These are phyloP conservation scores for Udeniomyces megalosporus DNA, from an alignment of 768 basidiomycete species.

Conservation along the genomic window DNA sequence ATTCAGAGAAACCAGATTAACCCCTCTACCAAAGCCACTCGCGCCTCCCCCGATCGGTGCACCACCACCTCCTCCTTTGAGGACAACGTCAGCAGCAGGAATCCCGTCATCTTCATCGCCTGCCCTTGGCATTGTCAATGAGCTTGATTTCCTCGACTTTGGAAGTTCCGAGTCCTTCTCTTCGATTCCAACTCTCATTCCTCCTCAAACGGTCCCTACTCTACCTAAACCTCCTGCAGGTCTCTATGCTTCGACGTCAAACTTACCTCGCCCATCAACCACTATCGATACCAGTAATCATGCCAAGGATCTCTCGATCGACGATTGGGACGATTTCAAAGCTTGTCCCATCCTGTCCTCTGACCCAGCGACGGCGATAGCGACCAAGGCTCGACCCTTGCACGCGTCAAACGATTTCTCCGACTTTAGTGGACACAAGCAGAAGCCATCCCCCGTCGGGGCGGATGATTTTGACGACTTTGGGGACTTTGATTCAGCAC, in stretches of 20 bases:
- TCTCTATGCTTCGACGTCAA: not conserved
- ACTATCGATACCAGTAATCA: too few relatives aligned
- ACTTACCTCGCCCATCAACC: too few relatives aligned
- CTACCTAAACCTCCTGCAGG: not conserved
- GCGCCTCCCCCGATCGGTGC: not conserved
- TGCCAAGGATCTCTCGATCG: not conserved
- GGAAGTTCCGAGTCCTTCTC: not conserved
- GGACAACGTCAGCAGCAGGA: too few relatives aligned
- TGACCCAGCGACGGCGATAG: not conserved
- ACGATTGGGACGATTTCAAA: constrained; percentile 10
- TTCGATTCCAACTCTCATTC: too few relatives aligned
- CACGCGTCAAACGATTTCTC: not conserved
- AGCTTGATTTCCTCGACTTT: constrained; percentile 1
- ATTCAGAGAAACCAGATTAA: too few relatives aligned
- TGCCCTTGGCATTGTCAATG: not conserved
- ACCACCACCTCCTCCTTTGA: not conserved
- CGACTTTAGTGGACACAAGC: not conserved
- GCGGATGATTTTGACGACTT: constrained; percentile 4
- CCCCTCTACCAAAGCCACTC: constrained; percentile 1
- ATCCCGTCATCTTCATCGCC: not conserved
- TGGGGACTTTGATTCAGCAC: constrained; percentile 9
- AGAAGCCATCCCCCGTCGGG: not conserved
- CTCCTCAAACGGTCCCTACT: too few relatives aligned
- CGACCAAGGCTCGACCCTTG: not conserved
- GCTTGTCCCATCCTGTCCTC: not conserved